These are phyloP conservation scores for Psilocybe cyanescens DNA, from an alignment of 768 basidiomycete genomes.

Conservation along the genomic window DNA sequence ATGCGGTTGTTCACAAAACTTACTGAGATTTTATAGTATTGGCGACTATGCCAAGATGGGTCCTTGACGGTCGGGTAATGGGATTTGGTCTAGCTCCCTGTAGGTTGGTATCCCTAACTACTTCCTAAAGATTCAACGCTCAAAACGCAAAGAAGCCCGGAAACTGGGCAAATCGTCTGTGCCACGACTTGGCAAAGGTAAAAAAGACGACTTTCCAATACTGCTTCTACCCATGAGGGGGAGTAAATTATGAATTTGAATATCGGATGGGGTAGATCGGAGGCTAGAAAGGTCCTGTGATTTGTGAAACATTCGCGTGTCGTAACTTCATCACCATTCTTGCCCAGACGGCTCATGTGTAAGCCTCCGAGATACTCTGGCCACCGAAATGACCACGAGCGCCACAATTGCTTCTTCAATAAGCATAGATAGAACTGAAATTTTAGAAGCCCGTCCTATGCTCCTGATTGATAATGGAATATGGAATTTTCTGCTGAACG, in stretches of 20 bases:
- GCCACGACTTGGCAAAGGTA: background rate
- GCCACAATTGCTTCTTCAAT: too few relatives aligned
- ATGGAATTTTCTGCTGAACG: background rate
- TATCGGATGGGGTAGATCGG: background rate
- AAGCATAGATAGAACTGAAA: too few relatives aligned
- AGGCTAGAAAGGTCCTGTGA: background rate
- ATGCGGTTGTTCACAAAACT: too few relatives aligned
- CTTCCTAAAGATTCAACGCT: background rate
- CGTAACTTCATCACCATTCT: background rate
- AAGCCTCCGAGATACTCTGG: too few relatives aligned
- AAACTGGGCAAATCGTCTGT: background rate
- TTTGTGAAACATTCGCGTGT: background rate
- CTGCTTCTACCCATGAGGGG: background rate
- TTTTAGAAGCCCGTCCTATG: too few relatives aligned
- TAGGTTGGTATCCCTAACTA: background rate
- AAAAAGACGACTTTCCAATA: background rate
- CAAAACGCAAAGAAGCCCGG: background rate
- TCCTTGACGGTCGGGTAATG: background rate
- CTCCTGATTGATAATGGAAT: too few relatives aligned
- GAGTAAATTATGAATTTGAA: background rate
- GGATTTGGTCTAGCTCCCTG: background rate
- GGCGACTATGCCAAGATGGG: too few relatives aligned
- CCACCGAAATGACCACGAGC: too few relatives aligned
- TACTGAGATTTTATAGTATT: too few relatives aligned
- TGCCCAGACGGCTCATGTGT: background rate